These are phyloP conservation scores for Bryopsis sp. DNA, from an alignment of 139 green algal genomes.

Conservation along the genomic window DNA sequence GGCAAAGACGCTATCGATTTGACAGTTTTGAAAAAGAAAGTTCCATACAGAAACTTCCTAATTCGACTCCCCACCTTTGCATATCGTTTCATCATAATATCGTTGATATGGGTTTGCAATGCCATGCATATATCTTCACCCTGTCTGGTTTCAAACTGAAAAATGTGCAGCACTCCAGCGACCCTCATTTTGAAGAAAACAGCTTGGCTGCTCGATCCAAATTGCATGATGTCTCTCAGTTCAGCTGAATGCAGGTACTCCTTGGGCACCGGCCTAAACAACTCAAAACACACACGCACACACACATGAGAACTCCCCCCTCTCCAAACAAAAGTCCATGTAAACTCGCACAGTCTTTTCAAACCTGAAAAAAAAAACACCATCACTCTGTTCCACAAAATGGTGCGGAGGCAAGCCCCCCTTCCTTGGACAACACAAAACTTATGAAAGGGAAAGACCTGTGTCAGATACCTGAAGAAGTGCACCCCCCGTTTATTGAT, in stretches of 20 bases:
- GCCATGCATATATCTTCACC: conserved; percentile 97
- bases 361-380: no score
- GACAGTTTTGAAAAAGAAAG: no score
- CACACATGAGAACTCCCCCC: no score
- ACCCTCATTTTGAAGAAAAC: conserved; percentile 99
- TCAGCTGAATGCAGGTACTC: conserved; percentile 95
- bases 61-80: conserved; percentile 30
- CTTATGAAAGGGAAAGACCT: conserved; percentile 17
- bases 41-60: no score
- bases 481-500: conserved; percentile 95
- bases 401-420: not conserved
- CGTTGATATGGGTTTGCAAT: conserved; percentile 97
- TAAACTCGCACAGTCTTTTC: no score
- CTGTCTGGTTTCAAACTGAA: conserved; percentile 92
- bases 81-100: conserved; percentile 95
- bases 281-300: not conserved
- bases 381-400: no score
- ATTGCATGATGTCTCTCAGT: conserved; percentile 97
- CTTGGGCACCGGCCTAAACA: conserved; percentile 73
- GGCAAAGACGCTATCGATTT: no score
- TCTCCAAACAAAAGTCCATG: no score
- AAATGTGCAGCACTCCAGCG: conserved; percentile 90
- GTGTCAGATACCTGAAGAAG: conserved; percentile 54
- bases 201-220: conserved; percentile 67
- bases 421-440: no score